Evolutionary conservation across 305 asterid genomes (phyloP).

Genomic region (Plantago coronopus): DNA sequence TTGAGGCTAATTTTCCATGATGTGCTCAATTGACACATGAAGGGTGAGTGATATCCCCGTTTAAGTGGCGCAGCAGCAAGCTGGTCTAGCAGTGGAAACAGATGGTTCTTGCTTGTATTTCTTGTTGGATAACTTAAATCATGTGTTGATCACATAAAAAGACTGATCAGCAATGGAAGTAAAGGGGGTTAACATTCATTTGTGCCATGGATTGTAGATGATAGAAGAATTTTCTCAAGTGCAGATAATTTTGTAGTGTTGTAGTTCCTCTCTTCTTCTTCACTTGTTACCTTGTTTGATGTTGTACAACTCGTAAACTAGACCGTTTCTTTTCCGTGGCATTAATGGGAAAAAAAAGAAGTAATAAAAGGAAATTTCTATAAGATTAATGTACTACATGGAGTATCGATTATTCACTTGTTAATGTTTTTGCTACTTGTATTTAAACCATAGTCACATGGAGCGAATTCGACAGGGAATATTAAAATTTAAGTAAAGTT

Average conservation of each 20-base stretch:
- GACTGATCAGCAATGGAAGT: slow-evolving; percentile 21
- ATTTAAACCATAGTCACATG: too few species aligned
- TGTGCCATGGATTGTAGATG: slow-evolving; percentile 23
- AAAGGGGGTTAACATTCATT: slow-evolving; percentile 16
- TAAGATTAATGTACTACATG: too few species aligned
- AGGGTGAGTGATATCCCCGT: slow-evolving; percentile 32
- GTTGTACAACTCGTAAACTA: too few species aligned
- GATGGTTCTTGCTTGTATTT: slow-evolving; percentile 33
- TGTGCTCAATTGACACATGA: slow-evolving; percentile 37
- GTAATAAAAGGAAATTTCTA: too few species aligned
- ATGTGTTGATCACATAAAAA: slow-evolving; percentile 9
- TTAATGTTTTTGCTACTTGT: too few species aligned
- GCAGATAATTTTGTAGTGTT: neutral
- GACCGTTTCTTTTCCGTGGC: too few species aligned
- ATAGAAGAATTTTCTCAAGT: slow-evolving; percentile 8
- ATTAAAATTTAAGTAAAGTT: too few species aligned
- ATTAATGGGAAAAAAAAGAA: too few species aligned
- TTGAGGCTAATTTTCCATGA: slow-evolving; percentile 28
- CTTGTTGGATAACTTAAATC: slow-evolving; percentile 1
- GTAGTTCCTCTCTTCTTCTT: neutral
- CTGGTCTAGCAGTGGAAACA: slow-evolving; percentile 19
- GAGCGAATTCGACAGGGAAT: too few species aligned
- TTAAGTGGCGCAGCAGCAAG: slow-evolving; percentile 27
- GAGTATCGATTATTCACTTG: too few species aligned
- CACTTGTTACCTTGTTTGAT: neutral